Evolutionary conservation across 306 rosid species (phyloP).

Genomic region (Prosopis cineraria): DNA sequence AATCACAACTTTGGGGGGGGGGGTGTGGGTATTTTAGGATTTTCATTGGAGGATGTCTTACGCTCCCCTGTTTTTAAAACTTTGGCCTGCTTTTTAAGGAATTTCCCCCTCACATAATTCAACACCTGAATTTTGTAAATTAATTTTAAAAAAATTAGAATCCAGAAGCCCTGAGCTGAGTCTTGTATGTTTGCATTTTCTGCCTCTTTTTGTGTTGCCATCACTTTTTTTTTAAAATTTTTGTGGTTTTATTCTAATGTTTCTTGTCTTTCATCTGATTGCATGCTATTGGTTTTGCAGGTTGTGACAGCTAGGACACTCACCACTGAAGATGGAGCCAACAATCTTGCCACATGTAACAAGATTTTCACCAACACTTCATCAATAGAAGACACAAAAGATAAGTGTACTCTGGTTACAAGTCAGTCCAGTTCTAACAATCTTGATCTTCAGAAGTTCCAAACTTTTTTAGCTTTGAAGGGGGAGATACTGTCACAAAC

Average conservation of each 20-base stretch:
- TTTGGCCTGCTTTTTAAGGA: neutral
- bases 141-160: neutral
- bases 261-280: slow-evolving; percentile 31
- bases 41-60: neutral
- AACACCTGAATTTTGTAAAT: neutral
- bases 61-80: neutral
- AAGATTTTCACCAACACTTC: slow-evolving; percentile 37
- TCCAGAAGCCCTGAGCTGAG: neutral
- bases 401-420: slow-evolving; percentile 31
- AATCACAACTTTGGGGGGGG: neutral
- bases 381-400: slow-evolving; percentile 30
- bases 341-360: slow-evolving; percentile 38
- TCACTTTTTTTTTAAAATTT: slow-evolving; percentile 28
- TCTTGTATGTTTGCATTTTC: neutral
- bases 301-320: slow-evolving; percentile 34
- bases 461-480: slow-evolving; percentile 47
- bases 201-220: neutral
- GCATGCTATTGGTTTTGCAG: slow-evolving; percentile 43
- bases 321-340: slow-evolving; percentile 36
- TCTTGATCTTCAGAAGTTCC: slow-evolving; percentile 45
- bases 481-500: slow-evolving; percentile 56
- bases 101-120: neutral
- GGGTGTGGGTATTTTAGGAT: neutral
- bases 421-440: slow-evolving; percentile 31
- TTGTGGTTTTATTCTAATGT: slow-evolving; percentile 23